Conservation (phyloP, 2,329 filamentous ascomycete species). For the Phialocephala subalpina region DNA sequence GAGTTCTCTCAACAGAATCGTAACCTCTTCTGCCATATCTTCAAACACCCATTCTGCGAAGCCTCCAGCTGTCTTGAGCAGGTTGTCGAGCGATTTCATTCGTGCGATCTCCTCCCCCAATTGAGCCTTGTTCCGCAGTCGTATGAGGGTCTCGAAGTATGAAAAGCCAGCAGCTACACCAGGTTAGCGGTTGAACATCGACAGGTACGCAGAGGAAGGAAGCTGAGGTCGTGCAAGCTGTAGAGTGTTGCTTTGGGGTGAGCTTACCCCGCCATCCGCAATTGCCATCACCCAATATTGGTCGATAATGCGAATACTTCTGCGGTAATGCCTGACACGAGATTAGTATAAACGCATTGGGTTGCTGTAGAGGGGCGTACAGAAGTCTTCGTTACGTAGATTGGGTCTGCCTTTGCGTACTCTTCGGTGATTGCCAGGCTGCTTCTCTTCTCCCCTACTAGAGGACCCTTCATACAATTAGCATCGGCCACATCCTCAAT, state of each 20-base stretch:
- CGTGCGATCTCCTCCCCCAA: conserved; percentile 76
- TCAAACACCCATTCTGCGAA: conserved; percentile 76
- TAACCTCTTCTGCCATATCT: conserved; percentile 82
- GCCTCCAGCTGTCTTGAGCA: conserved; percentile 76
- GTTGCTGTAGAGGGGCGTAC: conserved; percentile 59
- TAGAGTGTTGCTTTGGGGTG: conserved; percentile 29
- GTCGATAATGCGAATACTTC: conserved; percentile 87
- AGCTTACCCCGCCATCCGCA: conserved; percentile 95
- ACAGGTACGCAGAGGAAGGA: not conserved
- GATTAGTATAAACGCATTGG: conserved; percentile 13
- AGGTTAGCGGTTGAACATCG: conserved; percentile 30
- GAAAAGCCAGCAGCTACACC: conserved; percentile 84
- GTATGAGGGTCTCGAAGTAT: conserved; percentile 88
- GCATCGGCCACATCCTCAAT: conserved; percentile 32
- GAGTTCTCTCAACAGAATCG: conserved; percentile 71
- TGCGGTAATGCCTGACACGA: conserved; percentile 73
- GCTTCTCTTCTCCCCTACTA: conserved; percentile 80
- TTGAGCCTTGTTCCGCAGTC: conserved; percentile 67
- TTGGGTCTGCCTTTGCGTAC: conserved; percentile 86
- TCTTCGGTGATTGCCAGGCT: conserved; percentile 82
- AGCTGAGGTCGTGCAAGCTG: conserved; percentile 9
- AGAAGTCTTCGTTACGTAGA: conserved; percentile 86
- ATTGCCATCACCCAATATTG: conserved; percentile 90
- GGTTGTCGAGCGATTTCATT: conserved; percentile 73
- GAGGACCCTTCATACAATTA: conserved; percentile 70